A percentile compares a stretch with the other conserved stretches of the same genome.
Conservation (phyloP, 805 yeast species). For the Lachancea cidri region DNA sequence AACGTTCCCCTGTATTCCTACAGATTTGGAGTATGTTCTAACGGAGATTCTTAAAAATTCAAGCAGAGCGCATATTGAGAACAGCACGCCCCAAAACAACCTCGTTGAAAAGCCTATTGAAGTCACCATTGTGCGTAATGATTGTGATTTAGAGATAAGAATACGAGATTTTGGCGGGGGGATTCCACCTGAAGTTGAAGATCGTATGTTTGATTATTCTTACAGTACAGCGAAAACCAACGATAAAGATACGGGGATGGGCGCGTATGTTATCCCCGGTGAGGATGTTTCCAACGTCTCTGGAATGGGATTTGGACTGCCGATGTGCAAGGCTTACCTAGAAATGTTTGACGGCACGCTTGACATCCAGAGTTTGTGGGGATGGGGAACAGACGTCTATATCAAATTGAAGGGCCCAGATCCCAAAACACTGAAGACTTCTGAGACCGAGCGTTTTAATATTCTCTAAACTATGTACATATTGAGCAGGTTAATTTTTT, state of each 20-base stretch:
- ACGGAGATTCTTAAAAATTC: constrained; percentile 86
- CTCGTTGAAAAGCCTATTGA: constrained; percentile 24
- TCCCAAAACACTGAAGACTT: constrained; percentile 9
- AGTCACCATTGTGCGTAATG: constrained; percentile 28
- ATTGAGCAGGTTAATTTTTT: neutral
- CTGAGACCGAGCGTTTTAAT: neutral
- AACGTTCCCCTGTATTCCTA: constrained; percentile 75
- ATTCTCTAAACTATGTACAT: constrained; percentile 2
- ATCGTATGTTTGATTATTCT: constrained; percentile 77
- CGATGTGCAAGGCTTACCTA: constrained; percentile 71
- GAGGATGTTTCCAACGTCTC: constrained; percentile 67
- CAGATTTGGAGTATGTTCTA: constrained; percentile 81
- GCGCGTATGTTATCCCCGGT: constrained; percentile 63
- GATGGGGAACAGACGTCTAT: constrained; percentile 78
- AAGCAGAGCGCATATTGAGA: constrained; percentile 82
- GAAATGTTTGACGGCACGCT: constrained; percentile 68
- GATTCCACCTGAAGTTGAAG: constrained; percentile 59
- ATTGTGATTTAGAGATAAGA: constrained; percentile 57
- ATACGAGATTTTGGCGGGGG: constrained; percentile 90
- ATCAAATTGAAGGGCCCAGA: constrained; percentile 40
- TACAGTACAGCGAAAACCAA: constrained; percentile 68
- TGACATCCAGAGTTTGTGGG: constrained; percentile 63
- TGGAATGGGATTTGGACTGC: constrained; percentile 96
- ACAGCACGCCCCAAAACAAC: constrained; percentile 28
- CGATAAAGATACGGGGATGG: constrained; percentile 46